Evolutionary conservation across 306 rosid species (phyloP).

Genomic region (Cucurbita maxima): DNA sequence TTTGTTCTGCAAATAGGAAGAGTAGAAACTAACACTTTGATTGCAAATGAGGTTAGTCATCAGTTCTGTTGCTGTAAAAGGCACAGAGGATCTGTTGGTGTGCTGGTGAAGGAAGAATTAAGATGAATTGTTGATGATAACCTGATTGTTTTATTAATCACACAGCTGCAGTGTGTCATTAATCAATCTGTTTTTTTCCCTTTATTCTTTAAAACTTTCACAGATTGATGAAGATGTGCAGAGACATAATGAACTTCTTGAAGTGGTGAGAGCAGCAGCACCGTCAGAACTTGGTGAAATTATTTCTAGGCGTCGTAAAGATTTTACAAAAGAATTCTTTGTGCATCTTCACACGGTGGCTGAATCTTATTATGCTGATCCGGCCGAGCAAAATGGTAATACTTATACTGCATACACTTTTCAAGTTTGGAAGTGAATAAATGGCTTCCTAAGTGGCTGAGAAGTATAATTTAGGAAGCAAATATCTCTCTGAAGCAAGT

Average conservation of each 20-base stretch:
- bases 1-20: neutral
- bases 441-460: neutral
- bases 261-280: constrained; percentile 23
- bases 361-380: constrained; percentile 46
- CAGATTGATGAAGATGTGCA: constrained; percentile 88
- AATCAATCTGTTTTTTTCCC: neutral
- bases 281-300: constrained; percentile 42
- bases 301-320: constrained; percentile 71
- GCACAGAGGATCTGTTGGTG: neutral
- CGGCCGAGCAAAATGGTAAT: constrained; percentile 54
- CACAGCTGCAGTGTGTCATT: neutral
- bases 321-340: constrained; percentile 85
- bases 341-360: constrained; percentile 62
- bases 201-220: neutral
- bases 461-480: neutral
- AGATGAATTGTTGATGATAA: neutral
- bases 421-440: neutral
- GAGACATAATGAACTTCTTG: constrained; percentile 65
- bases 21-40: neutral
- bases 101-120: neutral
- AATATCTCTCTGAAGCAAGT: neutral
- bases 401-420: constrained; percentile 7
- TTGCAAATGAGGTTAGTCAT: neutral
- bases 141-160: neutral
- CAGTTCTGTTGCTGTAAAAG: neutral